Evolutionary conservation across 768 basidiomycete species (phyloP).

Genomic region (Boletus sp.): DNA sequence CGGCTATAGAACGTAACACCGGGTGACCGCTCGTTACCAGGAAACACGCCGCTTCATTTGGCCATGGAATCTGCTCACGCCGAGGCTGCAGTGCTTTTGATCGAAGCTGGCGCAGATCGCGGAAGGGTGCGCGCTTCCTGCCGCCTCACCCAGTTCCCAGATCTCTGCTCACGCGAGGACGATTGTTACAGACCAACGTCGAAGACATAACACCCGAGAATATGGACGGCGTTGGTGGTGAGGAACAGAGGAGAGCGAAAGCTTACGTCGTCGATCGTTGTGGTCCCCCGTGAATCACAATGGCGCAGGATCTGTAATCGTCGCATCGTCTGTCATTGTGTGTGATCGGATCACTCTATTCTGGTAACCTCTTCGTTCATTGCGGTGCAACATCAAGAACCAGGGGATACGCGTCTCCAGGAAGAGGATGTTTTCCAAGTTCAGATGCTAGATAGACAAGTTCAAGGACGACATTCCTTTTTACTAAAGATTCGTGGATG

Average conservation of each 20-base stretch:
- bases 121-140: conserved; percentile 57
- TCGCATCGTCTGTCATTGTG: not conserved
- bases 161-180: not conserved
- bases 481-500: conserved; percentile 7
- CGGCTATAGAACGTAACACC: not conserved
- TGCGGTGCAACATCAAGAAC: not conserved
- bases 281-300: conserved; percentile 38
- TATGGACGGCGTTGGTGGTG: conserved; percentile 84
- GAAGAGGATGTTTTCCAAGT: not conserved
- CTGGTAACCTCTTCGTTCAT: not conserved
- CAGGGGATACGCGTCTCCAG: too few relatives aligned
- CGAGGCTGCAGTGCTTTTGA: conserved; percentile 83
- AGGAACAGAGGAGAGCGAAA: conserved; percentile 76
- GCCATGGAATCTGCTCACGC: conserved; percentile 97
- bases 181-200: conserved; percentile 59
- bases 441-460: conserved; percentile 1
- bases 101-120: conserved; percentile 94
- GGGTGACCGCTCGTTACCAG: conserved; percentile 37
- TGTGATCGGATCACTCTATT: not conserved
- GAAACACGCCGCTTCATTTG: conserved; percentile 94
- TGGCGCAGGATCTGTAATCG: not conserved
- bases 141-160: not conserved
- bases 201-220: conserved; percentile 88
- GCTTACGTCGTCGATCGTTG: conserved; percentile 74
- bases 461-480: not conserved